A percentile compares a stretch with the other conserved stretches of the same genome.
Conservation (phyloP, 768 basidiomycete genomes). For the Tephrocybe rancida region DNA sequence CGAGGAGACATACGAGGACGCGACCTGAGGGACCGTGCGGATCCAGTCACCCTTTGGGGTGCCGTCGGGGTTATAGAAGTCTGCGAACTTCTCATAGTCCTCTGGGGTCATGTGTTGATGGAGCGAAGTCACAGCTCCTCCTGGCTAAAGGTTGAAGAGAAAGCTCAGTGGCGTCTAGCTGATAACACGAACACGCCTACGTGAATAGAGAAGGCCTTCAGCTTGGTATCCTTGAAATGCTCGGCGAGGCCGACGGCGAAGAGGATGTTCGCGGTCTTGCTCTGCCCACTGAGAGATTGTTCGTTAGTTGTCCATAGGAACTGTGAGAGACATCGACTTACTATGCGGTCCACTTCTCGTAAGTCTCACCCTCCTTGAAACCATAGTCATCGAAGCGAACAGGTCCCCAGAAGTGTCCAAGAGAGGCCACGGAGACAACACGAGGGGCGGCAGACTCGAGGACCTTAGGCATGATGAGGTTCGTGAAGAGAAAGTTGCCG, state of each 20-base stretch:
- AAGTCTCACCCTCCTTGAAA: conserved; percentile 7
- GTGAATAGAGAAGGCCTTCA: conserved; percentile 10
- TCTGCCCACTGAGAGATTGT: conserved; percentile 10
- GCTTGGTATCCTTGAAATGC: conserved; percentile 12
- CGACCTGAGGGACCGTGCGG: background rate
- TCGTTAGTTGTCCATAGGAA: background rate
- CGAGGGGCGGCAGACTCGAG: conserved; percentile 3
- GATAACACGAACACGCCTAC: background rate
- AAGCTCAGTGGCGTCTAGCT: background rate
- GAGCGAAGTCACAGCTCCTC: conserved; percentile 8
- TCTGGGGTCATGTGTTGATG: conserved; percentile 12
- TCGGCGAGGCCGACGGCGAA: conserved; percentile 4
- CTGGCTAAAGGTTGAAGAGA: background rate
- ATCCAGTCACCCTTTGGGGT: conserved; percentile 7
- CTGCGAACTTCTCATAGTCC: conserved; percentile 10
- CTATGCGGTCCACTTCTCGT: conserved; percentile 16
- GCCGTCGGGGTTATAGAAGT: conserved; percentile 8
- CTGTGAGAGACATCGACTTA: background rate
- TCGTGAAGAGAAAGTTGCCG: conserved; percentile 24
- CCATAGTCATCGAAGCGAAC: conserved; percentile 11
- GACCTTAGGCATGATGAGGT: conserved; percentile 19
- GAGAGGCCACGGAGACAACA: conserved; percentile 8
- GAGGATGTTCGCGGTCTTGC: conserved; percentile 17
- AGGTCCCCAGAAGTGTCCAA: conserved; percentile 12
- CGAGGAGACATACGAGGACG: no score